phyloP scores from a whole-genome alignment of 306 rosid genomes.

The Vigna unguiculata region DNA sequence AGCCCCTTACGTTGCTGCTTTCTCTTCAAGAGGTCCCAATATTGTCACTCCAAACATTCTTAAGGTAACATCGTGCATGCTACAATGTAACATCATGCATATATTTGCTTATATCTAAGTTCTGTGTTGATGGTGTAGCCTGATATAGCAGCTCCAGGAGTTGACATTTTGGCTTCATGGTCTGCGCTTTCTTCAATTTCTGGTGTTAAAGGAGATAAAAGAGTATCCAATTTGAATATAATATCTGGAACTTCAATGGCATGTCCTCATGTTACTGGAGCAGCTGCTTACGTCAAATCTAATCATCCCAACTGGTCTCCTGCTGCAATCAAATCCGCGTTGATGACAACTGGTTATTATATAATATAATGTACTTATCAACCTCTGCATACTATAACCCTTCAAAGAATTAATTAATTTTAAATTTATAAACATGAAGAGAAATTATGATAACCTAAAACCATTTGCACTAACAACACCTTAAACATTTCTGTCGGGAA shows the following conservation, averaged over 20 bases:
- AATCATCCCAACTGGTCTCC: conserved; percentile 4
- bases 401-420: no score
- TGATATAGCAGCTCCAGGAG: conserved; percentile 55
- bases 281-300: conserved; percentile 21
- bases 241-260: conserved; percentile 56
- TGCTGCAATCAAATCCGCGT: neutral
- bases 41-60: neutral
- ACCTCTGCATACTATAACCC: no score
- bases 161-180: conserved; percentile 54
- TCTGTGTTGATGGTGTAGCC: conserved; percentile 39
- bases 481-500: no score
- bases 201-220: neutral
- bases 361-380: no score
- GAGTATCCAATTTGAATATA: conserved; percentile 22
- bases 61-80: neutral
- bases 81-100: no score
- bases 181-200: conserved; percentile 33
- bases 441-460: no score
- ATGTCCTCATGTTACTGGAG: conserved; percentile 50
- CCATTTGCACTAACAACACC: no score
- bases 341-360: neutral
- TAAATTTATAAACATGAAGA: no score
- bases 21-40: conserved; percentile 40
- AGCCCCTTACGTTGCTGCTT: conserved; percentile 49
- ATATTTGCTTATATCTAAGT: neutral